phyloP scores from a whole-genome alignment of 2,329 filamentous ascomycete genomes.

The Aspergillus udagawae region DNA sequence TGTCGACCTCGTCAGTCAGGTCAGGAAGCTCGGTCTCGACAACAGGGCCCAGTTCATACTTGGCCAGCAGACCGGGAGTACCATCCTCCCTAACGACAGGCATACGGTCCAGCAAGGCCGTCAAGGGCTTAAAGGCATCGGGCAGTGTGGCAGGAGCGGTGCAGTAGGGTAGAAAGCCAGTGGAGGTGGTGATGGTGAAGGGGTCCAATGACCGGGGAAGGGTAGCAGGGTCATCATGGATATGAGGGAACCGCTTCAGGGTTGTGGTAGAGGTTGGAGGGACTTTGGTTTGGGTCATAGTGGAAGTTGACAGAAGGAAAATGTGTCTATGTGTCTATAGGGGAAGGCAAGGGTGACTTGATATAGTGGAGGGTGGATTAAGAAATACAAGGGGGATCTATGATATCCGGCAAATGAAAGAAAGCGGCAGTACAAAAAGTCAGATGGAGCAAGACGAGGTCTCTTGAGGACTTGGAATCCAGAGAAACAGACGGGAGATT shows the following conservation, averaged over 20 bases:
- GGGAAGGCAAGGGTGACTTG: background rate
- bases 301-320: constrained; percentile 11
- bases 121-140: constrained; percentile 66
- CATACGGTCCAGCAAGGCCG: constrained; percentile 70
- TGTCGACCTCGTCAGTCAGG: constrained; percentile 68
- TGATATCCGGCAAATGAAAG: constrained; percentile 2
- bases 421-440: constrained; percentile 10
- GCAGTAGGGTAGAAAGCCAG: constrained; percentile 43
- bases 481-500: constrained; percentile 17
- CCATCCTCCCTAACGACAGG: constrained; percentile 73
- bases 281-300: constrained; percentile 34
- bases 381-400: background rate
- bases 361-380: background rate
- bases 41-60: constrained; percentile 68
- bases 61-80: constrained; percentile 71
- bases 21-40: constrained; percentile 73
- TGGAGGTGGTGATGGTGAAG: constrained; percentile 46
- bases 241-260: constrained; percentile 40
- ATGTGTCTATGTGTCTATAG: background rate
- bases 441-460: background rate
- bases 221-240: constrained; percentile 40
- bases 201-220: constrained; percentile 42
- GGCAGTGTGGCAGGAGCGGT: constrained; percentile 55
- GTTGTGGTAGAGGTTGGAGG: constrained; percentile 31
- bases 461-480: constrained; percentile 12